Evolutionary conservation across 306 rosid genomes (phyloP).

Genomic region (Fagus crenata): DNA sequence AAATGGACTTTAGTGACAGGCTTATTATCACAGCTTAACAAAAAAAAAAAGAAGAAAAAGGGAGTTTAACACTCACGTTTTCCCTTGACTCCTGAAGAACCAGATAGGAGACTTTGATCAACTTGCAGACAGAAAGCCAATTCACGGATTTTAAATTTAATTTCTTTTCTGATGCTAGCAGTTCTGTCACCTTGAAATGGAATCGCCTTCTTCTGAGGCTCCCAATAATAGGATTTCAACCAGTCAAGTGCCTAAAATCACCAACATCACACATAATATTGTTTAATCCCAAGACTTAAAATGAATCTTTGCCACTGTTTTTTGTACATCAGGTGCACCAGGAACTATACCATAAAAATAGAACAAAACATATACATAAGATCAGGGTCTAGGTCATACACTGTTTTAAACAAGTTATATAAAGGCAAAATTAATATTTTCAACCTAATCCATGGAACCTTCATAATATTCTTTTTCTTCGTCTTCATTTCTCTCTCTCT

Average conservation of each 20-base stretch:
- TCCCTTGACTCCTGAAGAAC: slow-evolving; percentile 44
- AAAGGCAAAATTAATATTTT: too few relatives aligned
- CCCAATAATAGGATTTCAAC: slow-evolving; percentile 92
- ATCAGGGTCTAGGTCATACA: background rate
- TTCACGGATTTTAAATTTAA: slow-evolving; percentile 59
- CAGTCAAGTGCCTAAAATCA: slow-evolving; percentile 84
- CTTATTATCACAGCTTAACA: slow-evolving; percentile 12
- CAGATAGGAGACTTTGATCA: slow-evolving; percentile 41
- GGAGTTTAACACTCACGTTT: slow-evolving; percentile 51
- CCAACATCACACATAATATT: slow-evolving; percentile 18
- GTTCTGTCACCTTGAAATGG: slow-evolving; percentile 72
- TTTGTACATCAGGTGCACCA: too few relatives aligned
- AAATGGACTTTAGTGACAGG: background rate
- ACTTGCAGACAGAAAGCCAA: slow-evolving; percentile 54
- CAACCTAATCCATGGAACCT: too few relatives aligned
- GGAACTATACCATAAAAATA: background rate
- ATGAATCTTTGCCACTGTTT: background rate
- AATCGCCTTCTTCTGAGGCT: slow-evolving; percentile 79
- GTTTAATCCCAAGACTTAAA: background rate
- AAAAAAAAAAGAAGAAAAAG: slow-evolving; percentile 18
- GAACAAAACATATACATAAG: background rate
- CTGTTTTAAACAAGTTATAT: too few relatives aligned
- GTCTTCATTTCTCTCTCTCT: too few relatives aligned
- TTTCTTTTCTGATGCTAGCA: slow-evolving; percentile 49
- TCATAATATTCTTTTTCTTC: too few relatives aligned